A percentile compares a stretch with the other conserved stretches of the same genome.
Conservation (phyloP, 495 filamentous ascomycete species). For the Penicillium paradoxum region DNA sequence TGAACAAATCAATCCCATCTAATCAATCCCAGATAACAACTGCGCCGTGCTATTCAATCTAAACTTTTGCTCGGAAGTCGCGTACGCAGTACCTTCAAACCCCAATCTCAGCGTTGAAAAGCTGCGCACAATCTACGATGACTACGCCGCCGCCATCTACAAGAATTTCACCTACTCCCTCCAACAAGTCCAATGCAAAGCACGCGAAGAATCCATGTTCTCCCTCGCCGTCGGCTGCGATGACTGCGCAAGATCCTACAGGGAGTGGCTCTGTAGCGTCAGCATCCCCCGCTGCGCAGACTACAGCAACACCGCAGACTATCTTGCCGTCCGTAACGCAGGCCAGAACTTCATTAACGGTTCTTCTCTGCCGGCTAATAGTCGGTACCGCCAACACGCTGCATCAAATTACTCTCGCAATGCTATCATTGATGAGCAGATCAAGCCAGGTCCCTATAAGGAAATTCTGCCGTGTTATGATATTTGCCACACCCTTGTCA, state of each 20-base stretch:
- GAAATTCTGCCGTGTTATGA: constrained; percentile 84
- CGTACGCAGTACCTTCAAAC: constrained; percentile 86
- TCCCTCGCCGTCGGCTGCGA: constrained; percentile 71
- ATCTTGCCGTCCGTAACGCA: constrained; percentile 65
- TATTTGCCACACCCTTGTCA: constrained; percentile 76
- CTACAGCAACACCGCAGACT: constrained; percentile 52
- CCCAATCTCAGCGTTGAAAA: constrained; percentile 36
- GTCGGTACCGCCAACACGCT: constrained; percentile 25
- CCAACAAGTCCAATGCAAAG: constrained; percentile 79
- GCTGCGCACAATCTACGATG: constrained; percentile 66
- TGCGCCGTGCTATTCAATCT: constrained; percentile 84
- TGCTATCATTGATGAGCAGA: constrained; percentile 58
- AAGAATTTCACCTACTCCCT: constrained; percentile 76
- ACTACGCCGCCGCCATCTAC: constrained; percentile 54
- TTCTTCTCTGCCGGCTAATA: constrained; percentile 37
- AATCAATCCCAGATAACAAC: constrained; percentile 51
- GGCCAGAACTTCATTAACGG: constrained; percentile 65
- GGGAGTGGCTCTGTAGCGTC: constrained; percentile 89
- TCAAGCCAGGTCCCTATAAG: constrained; percentile 87
- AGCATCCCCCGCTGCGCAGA: constrained; percentile 88
- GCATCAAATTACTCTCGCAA: constrained; percentile 57
- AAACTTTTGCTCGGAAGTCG: constrained; percentile 75
- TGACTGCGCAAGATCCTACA: constrained; percentile 78
- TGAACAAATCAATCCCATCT: neutral
- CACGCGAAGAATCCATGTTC: constrained; percentile 63